Percentiles rank a stretch among this genome's conserved stretches.
phyloP scores from a whole-genome alignment of 2,329 filamentous ascomycete species.

The Colletotrichum higginsianum region DNA sequence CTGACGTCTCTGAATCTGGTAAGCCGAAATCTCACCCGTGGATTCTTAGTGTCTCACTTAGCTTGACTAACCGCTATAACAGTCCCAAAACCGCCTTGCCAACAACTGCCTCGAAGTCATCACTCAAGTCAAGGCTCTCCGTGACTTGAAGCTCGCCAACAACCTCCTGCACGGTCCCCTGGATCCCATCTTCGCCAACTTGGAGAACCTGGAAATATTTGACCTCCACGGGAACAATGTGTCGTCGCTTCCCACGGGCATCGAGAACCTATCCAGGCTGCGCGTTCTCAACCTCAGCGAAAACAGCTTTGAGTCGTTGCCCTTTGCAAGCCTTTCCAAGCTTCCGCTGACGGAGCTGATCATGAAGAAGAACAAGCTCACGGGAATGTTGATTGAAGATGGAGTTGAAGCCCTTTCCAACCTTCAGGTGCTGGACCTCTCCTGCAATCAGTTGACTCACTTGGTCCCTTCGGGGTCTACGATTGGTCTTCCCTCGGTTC shows the following conservation, averaged over 20 bases:
- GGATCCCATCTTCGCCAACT: conserved; percentile 71
- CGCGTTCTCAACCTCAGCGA: conserved; percentile 84
- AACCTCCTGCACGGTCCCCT: conserved; percentile 82
- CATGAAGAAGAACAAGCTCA: conserved; percentile 83
- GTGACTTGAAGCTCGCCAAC: conserved; percentile 85
- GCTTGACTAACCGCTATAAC: conserved; percentile 51
- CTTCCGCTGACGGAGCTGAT: conserved; percentile 82
- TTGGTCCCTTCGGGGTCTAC: conserved; percentile 59
- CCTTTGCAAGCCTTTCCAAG: conserved; percentile 77
- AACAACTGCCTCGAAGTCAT: conserved; percentile 82
- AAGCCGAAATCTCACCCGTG: conserved; percentile 51
- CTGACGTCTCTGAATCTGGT: conserved; percentile 88
- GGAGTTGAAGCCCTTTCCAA: conserved; percentile 70
- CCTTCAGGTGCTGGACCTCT: conserved; percentile 83
- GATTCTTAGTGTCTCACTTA: not conserved
- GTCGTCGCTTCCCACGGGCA: conserved; percentile 75
- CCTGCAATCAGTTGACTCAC: conserved; percentile 79
- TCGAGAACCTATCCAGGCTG: conserved; percentile 78
- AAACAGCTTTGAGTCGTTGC: conserved; percentile 81
- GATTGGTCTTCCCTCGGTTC: conserved; percentile 79
- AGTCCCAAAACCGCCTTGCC: conserved; percentile 86
- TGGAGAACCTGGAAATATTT: conserved; percentile 82
- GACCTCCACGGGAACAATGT: conserved; percentile 88
- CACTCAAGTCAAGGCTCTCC: conserved; percentile 78
- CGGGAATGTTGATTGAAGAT: conserved; percentile 78